Evolutionary conservation across 192 early-diverging fungal species (phyloP), one percentile per base, ranked within the genome.

Genomic region (Linnemannia zychae): DNA sequence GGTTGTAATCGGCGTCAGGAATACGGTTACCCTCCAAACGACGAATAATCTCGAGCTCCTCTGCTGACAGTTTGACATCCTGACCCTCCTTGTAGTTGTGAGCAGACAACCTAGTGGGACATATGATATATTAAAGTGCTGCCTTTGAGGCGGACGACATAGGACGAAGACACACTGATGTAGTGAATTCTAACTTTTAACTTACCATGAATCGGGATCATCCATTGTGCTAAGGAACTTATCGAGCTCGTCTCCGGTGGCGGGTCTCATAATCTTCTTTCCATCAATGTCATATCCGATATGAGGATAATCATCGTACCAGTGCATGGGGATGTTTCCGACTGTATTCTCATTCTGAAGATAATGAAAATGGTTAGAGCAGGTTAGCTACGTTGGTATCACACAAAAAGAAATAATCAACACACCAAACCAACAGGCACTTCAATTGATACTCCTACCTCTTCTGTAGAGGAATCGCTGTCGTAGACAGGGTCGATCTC

Each of bases 261-360:
- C 94, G n/a, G 97, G 96, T 79, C 90, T 92, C 90, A 96, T 88
- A 40, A 99, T 93, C 87, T 93, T 97, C 82, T 99, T 97, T 47
- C 99, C 99, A 78, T 98, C 89, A 37, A 98, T 89, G 79, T 97
- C 94, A 86, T 99, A 99, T 49, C 99, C 99, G 74, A 99, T 98
- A 82, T 99, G 99, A 69, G 94, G 95, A 57, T 95, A 95, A 63
- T 99, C 99, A 48, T 96, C 95, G 83, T 99, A 99, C 98, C 98
- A 99, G 88, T 98, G 95, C 86, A 98, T 93, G 12, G 99, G 97
- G 46, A 99, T 92, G 74, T 98, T 97, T 71, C 99, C 99, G 70
- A 99, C 94, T 0, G 97, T 98, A 86, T 99, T 99, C 22, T 86
- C 84, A 2, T 93, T 91, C 91, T 96, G 33, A 38, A 7, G 18